Evolutionary conservation across 2,329 filamentous ascomycete genomes (phyloP).

Genomic region (Endothia cerciana): DNA sequence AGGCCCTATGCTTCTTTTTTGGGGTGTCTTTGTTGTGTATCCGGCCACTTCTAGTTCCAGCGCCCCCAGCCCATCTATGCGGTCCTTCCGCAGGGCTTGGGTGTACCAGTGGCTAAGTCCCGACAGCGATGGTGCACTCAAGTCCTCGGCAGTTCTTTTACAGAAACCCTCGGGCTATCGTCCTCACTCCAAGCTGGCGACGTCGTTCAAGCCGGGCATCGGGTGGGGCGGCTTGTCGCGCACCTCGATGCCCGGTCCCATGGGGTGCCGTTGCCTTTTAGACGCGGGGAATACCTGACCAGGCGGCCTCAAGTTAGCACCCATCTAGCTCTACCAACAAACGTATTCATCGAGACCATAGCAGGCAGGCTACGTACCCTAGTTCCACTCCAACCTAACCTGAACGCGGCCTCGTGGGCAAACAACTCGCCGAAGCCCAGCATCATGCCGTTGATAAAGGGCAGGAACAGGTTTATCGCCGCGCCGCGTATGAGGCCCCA

Average conservation of each 20-base stretch:
- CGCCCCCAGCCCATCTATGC: slow-evolving; percentile 2
- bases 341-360: background rate
- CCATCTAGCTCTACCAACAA: background rate
- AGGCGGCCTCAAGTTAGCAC: slow-evolving; percentile 1
- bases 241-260: slow-evolving; percentile 84
- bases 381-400: slow-evolving; percentile 90
- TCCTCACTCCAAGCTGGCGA: slow-evolving; percentile 68
- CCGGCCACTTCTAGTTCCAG: background rate
- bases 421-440: slow-evolving; percentile 95
- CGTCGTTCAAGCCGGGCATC: slow-evolving; percentile 63
- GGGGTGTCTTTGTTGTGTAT: background rate
- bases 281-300: slow-evolving; percentile 60
- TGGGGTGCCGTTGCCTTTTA: slow-evolving; percentile 65
- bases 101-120: background rate
- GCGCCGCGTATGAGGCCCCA: slow-evolving; percentile 86
- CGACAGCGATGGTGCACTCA: background rate
- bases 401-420: slow-evolving; percentile 92
- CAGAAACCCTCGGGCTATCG: background rate
- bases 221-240: slow-evolving; percentile 66
- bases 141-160: background rate
- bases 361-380: slow-evolving; percentile 65
- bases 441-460: slow-evolving; percentile 98
- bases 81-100: background rate
- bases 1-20: background rate
- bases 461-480: slow-evolving; percentile 92